A percentile compares a stretch with the other conserved stretches of the same genome.
Conservation (phyloP, 106 monocot genomes). For the Apostasia shenzhenica region DNA sequence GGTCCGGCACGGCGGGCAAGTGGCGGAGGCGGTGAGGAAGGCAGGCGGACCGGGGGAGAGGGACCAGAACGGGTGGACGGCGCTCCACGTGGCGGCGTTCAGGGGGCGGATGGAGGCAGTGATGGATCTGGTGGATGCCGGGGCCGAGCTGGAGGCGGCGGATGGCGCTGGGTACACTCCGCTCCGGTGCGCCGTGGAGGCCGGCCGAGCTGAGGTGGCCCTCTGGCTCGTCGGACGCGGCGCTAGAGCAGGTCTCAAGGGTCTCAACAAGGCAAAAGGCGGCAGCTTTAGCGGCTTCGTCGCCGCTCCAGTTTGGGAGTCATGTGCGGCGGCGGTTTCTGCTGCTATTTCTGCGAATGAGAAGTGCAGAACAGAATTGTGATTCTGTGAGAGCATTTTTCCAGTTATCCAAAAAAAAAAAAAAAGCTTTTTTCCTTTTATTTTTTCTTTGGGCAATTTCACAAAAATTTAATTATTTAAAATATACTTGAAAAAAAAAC, state of each 20-base stretch:
- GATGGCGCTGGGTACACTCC: conserved; percentile 34
- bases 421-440: too few species aligned
- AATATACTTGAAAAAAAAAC: too few species aligned
- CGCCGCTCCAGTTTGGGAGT: not conserved
- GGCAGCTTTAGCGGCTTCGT: not conserved
- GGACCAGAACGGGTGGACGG: conserved; percentile 36
- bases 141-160: conserved; percentile 14
- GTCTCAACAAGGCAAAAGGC: not conserved
- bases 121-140: not conserved
- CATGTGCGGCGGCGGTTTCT: not conserved
- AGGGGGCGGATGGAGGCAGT: conserved; percentile 16
- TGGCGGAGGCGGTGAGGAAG: not conserved
- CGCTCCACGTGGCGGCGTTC: conserved; percentile 27
- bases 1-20: not conserved
- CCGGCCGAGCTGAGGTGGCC: conserved; percentile 19
- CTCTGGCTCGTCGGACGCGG: conserved; percentile 19
- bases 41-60: conserved; percentile 3
- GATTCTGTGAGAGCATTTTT: too few species aligned
- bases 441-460: too few species aligned
- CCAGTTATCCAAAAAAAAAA: too few species aligned
- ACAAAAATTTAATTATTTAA: too few species aligned
- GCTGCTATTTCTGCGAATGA: not conserved
- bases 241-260: conserved; percentile 19
- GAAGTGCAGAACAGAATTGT: too few species aligned
- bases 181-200: conserved; percentile 23